These are phyloP conservation scores for Apophysomyces variabilis DNA, from an alignment of 371 early-diverging fungal genomes.

Conservation along the genomic window DNA sequence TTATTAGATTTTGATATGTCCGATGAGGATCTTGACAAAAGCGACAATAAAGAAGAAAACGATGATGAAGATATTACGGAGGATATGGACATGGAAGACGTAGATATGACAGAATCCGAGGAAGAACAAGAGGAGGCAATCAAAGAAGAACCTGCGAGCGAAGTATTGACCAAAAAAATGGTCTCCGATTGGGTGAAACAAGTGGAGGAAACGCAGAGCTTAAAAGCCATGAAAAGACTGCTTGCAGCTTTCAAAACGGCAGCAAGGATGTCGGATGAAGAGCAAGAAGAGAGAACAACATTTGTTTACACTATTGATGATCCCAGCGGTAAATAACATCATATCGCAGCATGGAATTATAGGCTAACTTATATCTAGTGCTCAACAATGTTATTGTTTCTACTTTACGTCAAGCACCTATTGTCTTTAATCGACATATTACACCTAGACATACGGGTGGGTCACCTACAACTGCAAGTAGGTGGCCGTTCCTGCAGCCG, in stretches of 20 bases:
- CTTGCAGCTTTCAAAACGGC: constrained; percentile 86
- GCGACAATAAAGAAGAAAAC: constrained; percentile 38
- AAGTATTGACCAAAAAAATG: constrained; percentile 71
- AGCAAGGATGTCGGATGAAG: constrained; percentile 77
- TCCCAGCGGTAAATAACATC: constrained; percentile 48
- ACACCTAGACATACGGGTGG: constrained; percentile 47
- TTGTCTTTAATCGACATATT: constrained; percentile 61
- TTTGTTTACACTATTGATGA: constrained; percentile 72
- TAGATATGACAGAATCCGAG: constrained; percentile 6
- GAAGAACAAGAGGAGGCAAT: constrained; percentile 22
- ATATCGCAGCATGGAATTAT: neutral
- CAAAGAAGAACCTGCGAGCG: constrained; percentile 11
- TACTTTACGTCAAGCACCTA: constrained; percentile 62
- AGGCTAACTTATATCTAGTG: constrained; percentile 38
- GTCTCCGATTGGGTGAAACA: constrained; percentile 73
- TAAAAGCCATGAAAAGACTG: constrained; percentile 63
- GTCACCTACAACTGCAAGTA: constrained; percentile 53
- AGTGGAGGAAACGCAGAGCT: constrained; percentile 43
- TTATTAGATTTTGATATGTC: constrained; percentile 78
- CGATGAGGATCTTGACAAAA: constrained; percentile 66
- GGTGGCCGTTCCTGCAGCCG: constrained; percentile 75
- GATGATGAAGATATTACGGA: constrained; percentile 25
- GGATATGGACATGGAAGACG: constrained; percentile 27
- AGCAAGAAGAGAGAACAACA: constrained; percentile 47
- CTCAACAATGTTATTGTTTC: constrained; percentile 81